These are phyloP conservation scores for Sugiyamaella japonica DNA, from an alignment of 1,139 yeast genomes.

Conservation along the genomic window DNA sequence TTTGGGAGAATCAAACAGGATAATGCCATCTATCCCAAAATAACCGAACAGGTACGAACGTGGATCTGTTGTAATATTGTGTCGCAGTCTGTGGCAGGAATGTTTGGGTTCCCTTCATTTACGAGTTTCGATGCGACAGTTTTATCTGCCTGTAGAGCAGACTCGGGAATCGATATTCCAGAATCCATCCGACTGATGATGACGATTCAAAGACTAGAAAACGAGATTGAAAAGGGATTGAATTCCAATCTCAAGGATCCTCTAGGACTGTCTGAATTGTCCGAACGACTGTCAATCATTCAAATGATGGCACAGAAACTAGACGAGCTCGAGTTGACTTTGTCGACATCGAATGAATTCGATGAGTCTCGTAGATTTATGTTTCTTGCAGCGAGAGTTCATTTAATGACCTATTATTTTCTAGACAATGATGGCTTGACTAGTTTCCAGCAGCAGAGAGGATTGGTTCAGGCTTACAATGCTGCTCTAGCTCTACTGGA, in stretches of 20 bases:
- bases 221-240: conserved; percentile 75
- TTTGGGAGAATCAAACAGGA: conserved; percentile 47
- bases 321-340: conserved; percentile 66
- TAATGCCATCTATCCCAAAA: conserved; percentile 43
- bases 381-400: conserved; percentile 71
- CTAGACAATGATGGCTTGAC: conserved; percentile 57
- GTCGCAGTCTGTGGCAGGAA: conserved; percentile 84
- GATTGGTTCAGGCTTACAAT: conserved; percentile 74
- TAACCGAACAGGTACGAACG: conserved; percentile 78
- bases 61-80: conserved; percentile 94
- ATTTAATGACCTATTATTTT: conserved; percentile 76
- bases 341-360: conserved; percentile 42
- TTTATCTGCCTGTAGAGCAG: conserved; percentile 52
- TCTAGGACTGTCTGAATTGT: conserved; percentile 59
- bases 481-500: conserved; percentile 70
- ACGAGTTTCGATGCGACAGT: conserved; percentile 79
- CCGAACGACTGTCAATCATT: conserved; percentile 72
- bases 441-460: conserved; percentile 65
- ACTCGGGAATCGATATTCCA: conserved; percentile 52
- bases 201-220: conserved; percentile 81
- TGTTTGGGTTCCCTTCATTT: conserved; percentile 93
- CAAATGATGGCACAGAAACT: conserved; percentile 69
- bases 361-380: conserved; percentile 72
- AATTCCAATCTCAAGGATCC: conserved; percentile 71
- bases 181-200: conserved; percentile 67